These are phyloP conservation scores for Aegilops longissima DNA, from an alignment of 176 grass and related monocot genomes.

Conservation along the genomic window DNA sequence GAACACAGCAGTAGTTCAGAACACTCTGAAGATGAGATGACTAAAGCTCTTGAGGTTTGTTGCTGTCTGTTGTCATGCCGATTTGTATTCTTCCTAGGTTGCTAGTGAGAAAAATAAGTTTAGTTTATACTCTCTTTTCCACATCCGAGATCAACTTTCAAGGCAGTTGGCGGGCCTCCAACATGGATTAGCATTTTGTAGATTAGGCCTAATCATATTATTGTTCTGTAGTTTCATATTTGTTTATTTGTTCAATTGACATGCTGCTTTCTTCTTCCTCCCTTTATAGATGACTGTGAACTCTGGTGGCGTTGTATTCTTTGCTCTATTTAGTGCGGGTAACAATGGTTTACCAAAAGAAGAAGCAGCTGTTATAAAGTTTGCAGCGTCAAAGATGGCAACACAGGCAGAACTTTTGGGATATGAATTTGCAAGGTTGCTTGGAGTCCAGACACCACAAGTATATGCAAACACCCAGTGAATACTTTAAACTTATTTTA, in stretches of 20 bases:
- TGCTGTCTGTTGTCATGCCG: neutral
- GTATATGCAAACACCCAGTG: slow-evolving; percentile 31
- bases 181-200: neutral
- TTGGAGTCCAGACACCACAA: slow-evolving; percentile 83
- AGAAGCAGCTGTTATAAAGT: slow-evolving; percentile 89
- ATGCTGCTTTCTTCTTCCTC: slow-evolving; percentile 11
- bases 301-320: slow-evolving; percentile 96
- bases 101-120: slow-evolving; percentile 10
- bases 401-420: slow-evolving; percentile 90
- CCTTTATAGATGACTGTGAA: slow-evolving; percentile 77
- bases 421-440: slow-evolving; percentile 89
- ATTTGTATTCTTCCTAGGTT: slow-evolving; percentile 22
- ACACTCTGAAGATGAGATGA: slow-evolving; percentile 88
- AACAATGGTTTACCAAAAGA: slow-evolving; percentile 45
- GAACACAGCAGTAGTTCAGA: slow-evolving; percentile 74
- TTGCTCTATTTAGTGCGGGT: slow-evolving; percentile 69
- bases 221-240: neutral
- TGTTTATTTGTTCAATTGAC: slow-evolving; percentile 1
- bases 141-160: neutral
- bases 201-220: slow-evolving; percentile 14
- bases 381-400: slow-evolving; percentile 87
- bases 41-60: slow-evolving; percentile 85
- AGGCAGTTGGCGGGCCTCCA: neutral
- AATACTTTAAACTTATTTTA: slow-evolving; percentile 12
- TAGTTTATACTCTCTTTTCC: neutral